phyloP scores from a whole-genome alignment of 768 basidiomycete genomes.

The Harrya chromipes region DNA sequence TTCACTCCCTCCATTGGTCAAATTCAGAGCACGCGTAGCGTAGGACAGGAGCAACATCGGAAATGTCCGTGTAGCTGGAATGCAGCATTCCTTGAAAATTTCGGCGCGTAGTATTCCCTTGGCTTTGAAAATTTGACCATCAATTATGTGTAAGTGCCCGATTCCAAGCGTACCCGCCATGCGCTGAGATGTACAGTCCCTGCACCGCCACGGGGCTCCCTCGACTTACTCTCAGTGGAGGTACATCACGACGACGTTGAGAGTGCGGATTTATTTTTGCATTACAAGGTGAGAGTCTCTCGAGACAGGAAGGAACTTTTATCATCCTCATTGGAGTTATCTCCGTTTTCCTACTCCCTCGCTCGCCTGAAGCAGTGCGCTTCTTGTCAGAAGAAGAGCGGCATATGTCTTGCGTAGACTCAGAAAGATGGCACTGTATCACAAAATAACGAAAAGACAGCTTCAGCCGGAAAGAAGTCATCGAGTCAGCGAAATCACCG shows the following conservation, averaged over 20 bases:
- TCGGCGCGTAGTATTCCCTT: conserved; percentile 32
- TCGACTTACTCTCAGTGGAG: conserved; percentile 57
- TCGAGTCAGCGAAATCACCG: conserved; percentile 44
- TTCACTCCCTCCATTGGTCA: background rate
- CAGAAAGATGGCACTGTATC: conserved; percentile 29
- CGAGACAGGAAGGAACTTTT: conserved; percentile 50
- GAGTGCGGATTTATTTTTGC: conserved; percentile 44
- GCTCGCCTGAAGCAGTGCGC: conserved; percentile 38
- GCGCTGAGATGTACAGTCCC: conserved; percentile 30
- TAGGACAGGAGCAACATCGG: conserved; percentile 47
- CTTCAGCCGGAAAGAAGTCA: conserved; percentile 56
- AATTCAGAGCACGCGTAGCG: background rate
- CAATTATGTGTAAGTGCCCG: conserved; percentile 21
- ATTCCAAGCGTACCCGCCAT: no score
- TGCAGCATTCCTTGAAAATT: conserved; percentile 47
- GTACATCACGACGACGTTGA: conserved; percentile 8
- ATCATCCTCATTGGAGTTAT: conserved; percentile 52
- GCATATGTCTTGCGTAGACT: conserved; percentile 36
- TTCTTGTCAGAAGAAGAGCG: conserved; percentile 52
- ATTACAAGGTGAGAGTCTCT: conserved; percentile 46
- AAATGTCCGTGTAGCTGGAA: conserved; percentile 60
- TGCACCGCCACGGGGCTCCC: conserved; percentile 61
- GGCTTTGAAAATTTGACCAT: conserved; percentile 31
- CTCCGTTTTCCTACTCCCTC: conserved; percentile 47
- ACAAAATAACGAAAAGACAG: conserved; percentile 40